Evolutionary conservation across 2,329 filamentous ascomycete species (phyloP).

Genomic region (Chaetomium sp.): DNA sequence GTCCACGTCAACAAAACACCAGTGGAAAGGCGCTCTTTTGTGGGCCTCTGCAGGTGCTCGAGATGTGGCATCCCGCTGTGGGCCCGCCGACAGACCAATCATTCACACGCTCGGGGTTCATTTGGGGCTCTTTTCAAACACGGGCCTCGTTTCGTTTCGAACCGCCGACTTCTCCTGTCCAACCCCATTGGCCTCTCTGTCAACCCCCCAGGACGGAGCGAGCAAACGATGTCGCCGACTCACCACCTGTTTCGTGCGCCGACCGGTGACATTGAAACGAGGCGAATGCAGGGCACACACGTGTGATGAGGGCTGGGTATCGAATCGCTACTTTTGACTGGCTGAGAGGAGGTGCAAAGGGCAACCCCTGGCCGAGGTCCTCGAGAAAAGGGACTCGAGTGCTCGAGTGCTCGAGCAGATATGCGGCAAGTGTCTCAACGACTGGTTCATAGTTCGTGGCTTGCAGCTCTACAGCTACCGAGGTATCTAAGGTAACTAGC

Average conservation of each 20-base stretch:
- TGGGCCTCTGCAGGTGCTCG: background rate
- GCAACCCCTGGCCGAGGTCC: background rate
- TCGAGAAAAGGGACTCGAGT: background rate
- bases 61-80: slow-evolving; percentile 3
- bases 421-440: slow-evolving; percentile 8
- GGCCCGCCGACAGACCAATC: slow-evolving; percentile 20
- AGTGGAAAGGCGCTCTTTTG: background rate
- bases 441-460: background rate
- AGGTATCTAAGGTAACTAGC: too few relatives aligned
- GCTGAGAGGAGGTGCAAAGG: background rate
- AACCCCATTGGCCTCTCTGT: slow-evolving; percentile 19
- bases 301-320: background rate
- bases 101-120: slow-evolving; percentile 15
- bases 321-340: slow-evolving; percentile 5
- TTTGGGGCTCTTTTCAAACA: slow-evolving; percentile 29
- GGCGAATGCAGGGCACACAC: slow-evolving; percentile 19
- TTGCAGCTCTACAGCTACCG: background rate
- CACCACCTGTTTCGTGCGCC: background rate
- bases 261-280: slow-evolving; percentile 20
- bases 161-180: slow-evolving; percentile 18
- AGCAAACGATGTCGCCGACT: slow-evolving; percentile 3
- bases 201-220: background rate
- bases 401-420: background rate
- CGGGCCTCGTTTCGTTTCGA: slow-evolving; percentile 32
- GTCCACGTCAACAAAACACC: background rate